Base-by-base conservation (phyloP, 768 basidiomycete genomes). In the Amanita rubescens region DNA sequence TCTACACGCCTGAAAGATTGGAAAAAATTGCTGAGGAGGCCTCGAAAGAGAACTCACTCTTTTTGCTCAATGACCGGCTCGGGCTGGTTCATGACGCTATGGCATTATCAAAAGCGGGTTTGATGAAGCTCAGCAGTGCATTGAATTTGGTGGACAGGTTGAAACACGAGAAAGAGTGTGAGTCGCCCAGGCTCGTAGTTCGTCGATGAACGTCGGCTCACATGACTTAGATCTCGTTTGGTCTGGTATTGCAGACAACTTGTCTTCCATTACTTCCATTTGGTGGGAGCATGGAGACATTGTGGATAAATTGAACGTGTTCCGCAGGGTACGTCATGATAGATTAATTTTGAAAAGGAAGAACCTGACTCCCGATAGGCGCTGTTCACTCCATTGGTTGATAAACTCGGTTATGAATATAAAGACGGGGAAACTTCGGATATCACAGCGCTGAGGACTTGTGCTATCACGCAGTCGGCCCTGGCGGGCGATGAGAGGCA, bases 81-180 rank as follows among this genome's bases (percentile, higher is more conserved):
- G 94, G 94, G 15, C 75, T 99, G 24, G 81, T 95, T 19, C 79
- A 86, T 46, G 96, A 98, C 61, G 76, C 85, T 0, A 75, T 87
- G 62, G 85, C 85, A 1, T 78, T 97, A 27, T 80, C 90, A 46
- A 82, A 84, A 62, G 87, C 92, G 17, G 94, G 94, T 3, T 79
- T 89, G 61, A 73, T 83, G 45, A 76, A 83, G 55, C 76, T 91
- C 32, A 91, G 90, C 60, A 84, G 82, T 56, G 81, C 85, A 1
- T 74, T 99, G 59, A 81, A 79, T 20, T 74, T 97, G 42, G 73
- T 93, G 42, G 73, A 85, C 47, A 75, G 77, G 42, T 72, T 94
- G 59, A 77, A 76, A 58, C 70, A 77, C 42, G 95, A 96, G 71
- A 78, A 78, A 57, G 91, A 94, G 67, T 82, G 89, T 84, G 57